Evolutionary conservation across 1,284 basidiomycete genomes (phyloP), one percentile per base, ranked within the genome.

Genomic region (Puccinia coronata): DNA sequence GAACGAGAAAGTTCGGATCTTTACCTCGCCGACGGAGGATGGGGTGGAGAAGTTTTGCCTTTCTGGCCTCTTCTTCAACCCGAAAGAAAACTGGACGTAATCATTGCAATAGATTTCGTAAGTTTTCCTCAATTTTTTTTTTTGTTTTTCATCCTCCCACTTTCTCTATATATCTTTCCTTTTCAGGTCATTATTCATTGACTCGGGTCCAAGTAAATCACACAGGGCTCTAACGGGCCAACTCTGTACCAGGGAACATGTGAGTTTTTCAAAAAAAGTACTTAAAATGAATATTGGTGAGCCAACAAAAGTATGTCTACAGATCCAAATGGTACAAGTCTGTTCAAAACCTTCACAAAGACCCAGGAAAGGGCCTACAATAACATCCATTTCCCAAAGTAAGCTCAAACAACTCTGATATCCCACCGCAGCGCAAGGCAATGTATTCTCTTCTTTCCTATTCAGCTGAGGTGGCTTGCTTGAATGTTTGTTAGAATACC

Each of bases 61-160:
- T 79, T 79, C 47, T 79, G 76, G 76, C 76, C 76, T 25, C 51
- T 79, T 6, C 61, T 79, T 18, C 63, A 79, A 31, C 63, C 76
- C 6, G 47, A 39, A 18, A 47, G 76, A n/a, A 70, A 79, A 36
- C n/a, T 79, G 39, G 76, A 79, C 39, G 76, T 31, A 1, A 79
- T 79, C 25, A 55, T 79, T 28, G 76, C 76, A 4, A 20, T 79
- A 55, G 76, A 79, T 59, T 79, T 51, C 53, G 76, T 79, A 41
- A 65, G 76, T n/a, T n/a, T 47, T 31, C 2, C 18, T n/a, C 2
- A 39, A 31, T n/a, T 47, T 67, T 43, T 3, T 1, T n/a, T 12
- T 25, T 39, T n/a, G 12, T n/a, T n/a, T n/a, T n/a, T n/a, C n/a
- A 11, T 6, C 8, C 25, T 39, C 0, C 3, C 16, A 20, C 41